A percentile compares a stretch with the other conserved stretches of the same genome.
Conservation (phyloP, 2,329 filamentous ascomycete species). For the Fusarium bulbicola region DNA sequence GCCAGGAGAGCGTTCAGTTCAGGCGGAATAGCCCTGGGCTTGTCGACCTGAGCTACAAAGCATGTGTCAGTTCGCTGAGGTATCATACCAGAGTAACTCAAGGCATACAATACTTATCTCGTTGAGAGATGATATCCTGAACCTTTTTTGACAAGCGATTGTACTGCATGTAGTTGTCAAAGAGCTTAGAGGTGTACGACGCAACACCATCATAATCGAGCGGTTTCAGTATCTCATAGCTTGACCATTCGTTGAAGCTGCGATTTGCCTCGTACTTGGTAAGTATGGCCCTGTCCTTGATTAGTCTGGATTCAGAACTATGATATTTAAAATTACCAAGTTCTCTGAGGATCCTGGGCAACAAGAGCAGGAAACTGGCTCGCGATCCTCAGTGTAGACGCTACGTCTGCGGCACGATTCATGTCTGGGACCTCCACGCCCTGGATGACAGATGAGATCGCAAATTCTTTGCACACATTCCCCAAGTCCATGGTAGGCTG, state of each 20-base stretch:
- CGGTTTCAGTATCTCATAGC: background rate
- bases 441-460: background rate
- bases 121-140: background rate
- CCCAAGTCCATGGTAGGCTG: background rate
- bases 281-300: background rate
- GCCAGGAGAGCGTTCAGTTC: background rate
- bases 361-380: background rate
- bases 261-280: conserved; percentile 14
- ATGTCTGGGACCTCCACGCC: background rate
- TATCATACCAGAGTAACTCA: background rate
- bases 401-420: background rate
- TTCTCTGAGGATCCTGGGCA: background rate
- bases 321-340: background rate
- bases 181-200: background rate
- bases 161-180: conserved; percentile 26
- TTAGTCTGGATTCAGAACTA: fast-evolving
- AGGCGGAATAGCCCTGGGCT: background rate
- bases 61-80: background rate
- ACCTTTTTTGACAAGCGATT: background rate
- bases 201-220: conserved; percentile 2
- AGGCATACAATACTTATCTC: background rate
- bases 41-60: background rate
- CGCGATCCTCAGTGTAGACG: background rate
- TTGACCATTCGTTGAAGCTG: background rate
- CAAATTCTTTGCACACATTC: background rate